Evolutionary conservation across 78 protist species (phyloP).

Genomic region (Planoprotostelium fungivorum): DNA sequence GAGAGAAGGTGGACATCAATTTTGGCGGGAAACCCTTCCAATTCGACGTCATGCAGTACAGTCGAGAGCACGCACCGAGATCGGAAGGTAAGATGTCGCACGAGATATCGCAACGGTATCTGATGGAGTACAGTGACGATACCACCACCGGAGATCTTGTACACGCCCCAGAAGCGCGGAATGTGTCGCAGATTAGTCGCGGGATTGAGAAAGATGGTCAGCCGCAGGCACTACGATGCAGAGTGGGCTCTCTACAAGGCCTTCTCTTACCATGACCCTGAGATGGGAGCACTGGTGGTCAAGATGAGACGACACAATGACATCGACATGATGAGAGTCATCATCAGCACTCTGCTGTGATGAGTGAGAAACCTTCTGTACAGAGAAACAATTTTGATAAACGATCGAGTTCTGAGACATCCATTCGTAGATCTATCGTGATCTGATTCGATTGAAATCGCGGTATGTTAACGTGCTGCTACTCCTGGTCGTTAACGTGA

Average conservation of each 20-base stretch:
- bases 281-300: neutral
- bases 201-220: neutral
- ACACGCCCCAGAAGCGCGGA: neutral
- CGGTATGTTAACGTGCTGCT: too few species aligned
- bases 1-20: neutral
- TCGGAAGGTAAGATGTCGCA: too few species aligned
- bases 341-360: neutral
- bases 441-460: too few species aligned
- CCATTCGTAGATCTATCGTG: too few species aligned
- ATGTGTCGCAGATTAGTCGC: neutral
- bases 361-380: too few species aligned
- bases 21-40: neutral
- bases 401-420: too few species aligned
- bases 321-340: neutral
- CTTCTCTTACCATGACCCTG: neutral
- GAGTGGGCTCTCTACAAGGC: neutral
- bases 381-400: too few species aligned
- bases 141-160: neutral
- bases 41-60: neutral
- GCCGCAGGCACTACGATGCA: neutral
- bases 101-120: too few species aligned
- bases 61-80: too few species aligned
- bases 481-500: too few species aligned
- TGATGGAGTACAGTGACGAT: too few species aligned
- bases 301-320: neutral